Evolutionary conservation across 805 yeast genomes (phyloP), one percentile per base, ranked within the genome.

Genomic region (Ogataea wickerhamii): DNA sequence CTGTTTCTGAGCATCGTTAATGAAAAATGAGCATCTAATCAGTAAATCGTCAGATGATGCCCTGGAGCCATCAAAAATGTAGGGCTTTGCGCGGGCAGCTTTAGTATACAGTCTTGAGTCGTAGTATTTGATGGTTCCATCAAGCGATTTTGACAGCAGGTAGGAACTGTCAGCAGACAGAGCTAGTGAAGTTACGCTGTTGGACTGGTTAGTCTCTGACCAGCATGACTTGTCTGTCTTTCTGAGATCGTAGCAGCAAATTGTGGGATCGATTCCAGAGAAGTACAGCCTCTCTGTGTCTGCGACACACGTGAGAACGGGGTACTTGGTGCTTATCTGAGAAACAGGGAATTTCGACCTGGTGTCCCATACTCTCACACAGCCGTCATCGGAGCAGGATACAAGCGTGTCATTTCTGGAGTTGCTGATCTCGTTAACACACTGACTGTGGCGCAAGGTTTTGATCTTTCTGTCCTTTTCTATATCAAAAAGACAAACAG

Each of bases 361-460:
- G 18, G 66, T 58, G 47, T 86, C 95, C 91, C 91, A 86, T 1
- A 80, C 36, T 6, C 64, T 63, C 1, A 74, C 64, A 3, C 60
- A 42, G 0, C 88, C 87, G 49, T 80, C 87, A 48, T 86, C 95
- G 7, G 80, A 70, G 4, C 76, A 86, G 25, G 85, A 73, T 2
- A 74, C 69, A 3, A 59, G 11, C 0, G 37, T 13, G 32, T 57
- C 62, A 56, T 38, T 47, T 52, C 41, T 52, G 40, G 61, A 53
- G 8, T 56, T 53, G 17, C 57, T 71, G 2, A 84, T 60, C 44
- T 80, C 73, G 51, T 85, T 84, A 2, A 83, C 76, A 5, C 73
- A 68, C 10, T 30, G 30, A 6, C 40, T 36, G 21, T 58, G 60
- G 16, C 51, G 52, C 14, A 74, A 73, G 34, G 77, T 81, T 29